Percentiles rank a stretch among this genome's conserved stretches.
Conservation (phyloP, 176 grass and related monocot species). For the Lolium perenne region DNA sequence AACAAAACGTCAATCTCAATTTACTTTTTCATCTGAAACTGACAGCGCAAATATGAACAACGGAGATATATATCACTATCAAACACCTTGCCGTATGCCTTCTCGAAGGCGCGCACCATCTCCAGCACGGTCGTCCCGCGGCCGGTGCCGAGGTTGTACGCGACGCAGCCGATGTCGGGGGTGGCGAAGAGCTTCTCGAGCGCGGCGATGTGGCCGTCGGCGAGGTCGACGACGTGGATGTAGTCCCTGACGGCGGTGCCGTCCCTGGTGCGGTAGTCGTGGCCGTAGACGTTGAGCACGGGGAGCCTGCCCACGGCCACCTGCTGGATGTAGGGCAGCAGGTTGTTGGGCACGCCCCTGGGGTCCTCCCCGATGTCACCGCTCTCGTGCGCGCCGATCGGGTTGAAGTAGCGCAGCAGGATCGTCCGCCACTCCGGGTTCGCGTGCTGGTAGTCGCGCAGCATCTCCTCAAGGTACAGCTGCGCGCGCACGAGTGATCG, state of each 20-base stretch:
- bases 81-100: slow-evolving; percentile 95
- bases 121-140: slow-evolving; percentile 86
- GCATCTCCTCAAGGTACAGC: slow-evolving; percentile 90
- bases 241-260: slow-evolving; percentile 89
- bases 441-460: slow-evolving; percentile 68
- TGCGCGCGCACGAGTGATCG: not conserved
- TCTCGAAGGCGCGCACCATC: slow-evolving; percentile 83
- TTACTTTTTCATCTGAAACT: not conserved
- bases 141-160: slow-evolving; percentile 89
- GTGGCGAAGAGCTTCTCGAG: slow-evolving; percentile 76
- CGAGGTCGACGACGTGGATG: slow-evolving; percentile 95
- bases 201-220: slow-evolving; percentile 87
- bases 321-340: slow-evolving; percentile 96
- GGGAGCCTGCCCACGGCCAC: slow-evolving; percentile 74
- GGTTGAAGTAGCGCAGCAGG: slow-evolving; percentile 91
- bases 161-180: slow-evolving; percentile 70
- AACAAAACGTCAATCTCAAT: slow-evolving; percentile 42
- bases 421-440: slow-evolving; percentile 77
- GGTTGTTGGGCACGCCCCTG: slow-evolving; percentile 88
- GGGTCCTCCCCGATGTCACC: slow-evolving; percentile 93
- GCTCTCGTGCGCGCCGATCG: slow-evolving; percentile 84
- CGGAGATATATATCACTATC: not conserved
- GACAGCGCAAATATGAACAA: not conserved
- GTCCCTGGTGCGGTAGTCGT: slow-evolving; percentile 85
- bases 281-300: slow-evolving; percentile 87